Conservation (phyloP, 805 yeast species). For the Ogataea naganishii region DNA sequence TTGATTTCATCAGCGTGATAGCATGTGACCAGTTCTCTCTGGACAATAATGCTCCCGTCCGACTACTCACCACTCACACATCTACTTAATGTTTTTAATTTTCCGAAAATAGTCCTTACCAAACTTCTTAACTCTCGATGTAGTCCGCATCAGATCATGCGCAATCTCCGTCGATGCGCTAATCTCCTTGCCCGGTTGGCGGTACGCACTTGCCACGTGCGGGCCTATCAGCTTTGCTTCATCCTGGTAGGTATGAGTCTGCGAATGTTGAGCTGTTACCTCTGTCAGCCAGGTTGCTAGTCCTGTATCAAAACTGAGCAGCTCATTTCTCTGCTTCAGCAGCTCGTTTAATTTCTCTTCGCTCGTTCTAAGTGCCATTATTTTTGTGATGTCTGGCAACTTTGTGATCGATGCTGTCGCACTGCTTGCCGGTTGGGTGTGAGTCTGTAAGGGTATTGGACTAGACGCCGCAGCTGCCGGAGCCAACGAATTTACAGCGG, state of each 20-base stretch:
- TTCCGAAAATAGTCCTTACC: conserved; percentile 17
- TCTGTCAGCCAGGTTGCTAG: conserved; percentile 47
- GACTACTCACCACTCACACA: no score
- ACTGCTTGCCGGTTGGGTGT: conserved; percentile 1
- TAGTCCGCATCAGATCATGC: conserved; percentile 29
- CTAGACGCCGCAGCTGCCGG: no score
- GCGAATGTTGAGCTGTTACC: conserved; percentile 18
- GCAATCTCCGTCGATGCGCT: conserved; percentile 29
- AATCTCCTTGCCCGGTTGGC: conserved; percentile 42
- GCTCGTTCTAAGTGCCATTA: conserved; percentile 30
- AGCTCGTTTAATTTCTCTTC: conserved; percentile 32
- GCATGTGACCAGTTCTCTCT: neutral
- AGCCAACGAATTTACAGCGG: no score
- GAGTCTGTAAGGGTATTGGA: no score
- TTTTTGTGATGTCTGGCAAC: conserved; percentile 28
- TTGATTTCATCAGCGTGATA: neutral
- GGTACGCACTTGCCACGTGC: conserved; percentile 58
- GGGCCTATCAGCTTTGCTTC: conserved; percentile 31
- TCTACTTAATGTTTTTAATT: conserved; percentile 4
- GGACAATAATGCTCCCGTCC: no score
- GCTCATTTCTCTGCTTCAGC: conserved; percentile 33
- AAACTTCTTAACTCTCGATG: conserved; percentile 16
- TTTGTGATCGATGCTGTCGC: conserved; percentile 1
- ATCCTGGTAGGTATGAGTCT: conserved; percentile 22
- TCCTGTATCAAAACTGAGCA: conserved; percentile 42